Percentiles rank a stretch among this genome's conserved stretches.
Evolutionary conservation across 352 stramenopile species (phyloP).

Genomic region (Phytophthora podocarpi): DNA sequence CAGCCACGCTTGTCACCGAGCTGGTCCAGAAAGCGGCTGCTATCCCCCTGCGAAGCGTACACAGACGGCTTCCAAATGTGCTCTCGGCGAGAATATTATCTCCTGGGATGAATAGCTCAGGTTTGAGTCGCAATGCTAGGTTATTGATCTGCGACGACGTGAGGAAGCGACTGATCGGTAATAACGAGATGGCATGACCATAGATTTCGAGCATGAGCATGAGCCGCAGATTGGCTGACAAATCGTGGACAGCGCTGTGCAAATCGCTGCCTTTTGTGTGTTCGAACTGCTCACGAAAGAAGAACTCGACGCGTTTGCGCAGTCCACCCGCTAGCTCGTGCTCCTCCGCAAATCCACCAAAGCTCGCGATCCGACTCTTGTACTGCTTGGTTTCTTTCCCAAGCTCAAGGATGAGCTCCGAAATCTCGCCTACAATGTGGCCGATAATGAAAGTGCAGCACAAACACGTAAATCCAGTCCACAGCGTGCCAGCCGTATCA

Average conservation of each 20-base stretch:
- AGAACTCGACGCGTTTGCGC: slow-evolving; percentile 57
- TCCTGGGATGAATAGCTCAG: slow-evolving; percentile 74
- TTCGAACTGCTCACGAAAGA: slow-evolving; percentile 66
- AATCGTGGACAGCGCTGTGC: slow-evolving; percentile 51
- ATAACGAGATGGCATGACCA: slow-evolving; percentile 42
- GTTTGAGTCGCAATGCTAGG: slow-evolving; percentile 58
- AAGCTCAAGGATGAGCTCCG: too few species aligned
- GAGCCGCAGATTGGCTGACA: too few species aligned
- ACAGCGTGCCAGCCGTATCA: slow-evolving; percentile 44
- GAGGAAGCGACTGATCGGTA: slow-evolving; percentile 69
- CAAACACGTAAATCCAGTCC: too few species aligned
- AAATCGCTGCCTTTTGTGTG: slow-evolving; percentile 55
- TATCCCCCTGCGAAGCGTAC: slow-evolving; percentile 56
- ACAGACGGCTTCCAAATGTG: slow-evolving; percentile 61
- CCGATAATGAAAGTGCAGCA: too few species aligned
- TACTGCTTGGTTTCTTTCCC: too few species aligned
- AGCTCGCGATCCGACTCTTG: slow-evolving; percentile 75
- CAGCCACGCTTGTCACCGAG: slow-evolving; percentile 54
- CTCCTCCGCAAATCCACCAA: slow-evolving; percentile 76
- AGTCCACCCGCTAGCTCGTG: slow-evolving; percentile 53
- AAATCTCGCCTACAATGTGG: too few species aligned
- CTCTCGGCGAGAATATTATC: slow-evolving; percentile 68
- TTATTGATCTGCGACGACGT: slow-evolving; percentile 68
- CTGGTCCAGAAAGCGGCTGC: slow-evolving; percentile 61
- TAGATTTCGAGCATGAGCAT: slow-evolving; percentile 83